These are phyloP conservation scores for Aspergillus proliferans DNA, from an alignment of 2,329 filamentous ascomycete genomes.

Conservation along the genomic window DNA sequence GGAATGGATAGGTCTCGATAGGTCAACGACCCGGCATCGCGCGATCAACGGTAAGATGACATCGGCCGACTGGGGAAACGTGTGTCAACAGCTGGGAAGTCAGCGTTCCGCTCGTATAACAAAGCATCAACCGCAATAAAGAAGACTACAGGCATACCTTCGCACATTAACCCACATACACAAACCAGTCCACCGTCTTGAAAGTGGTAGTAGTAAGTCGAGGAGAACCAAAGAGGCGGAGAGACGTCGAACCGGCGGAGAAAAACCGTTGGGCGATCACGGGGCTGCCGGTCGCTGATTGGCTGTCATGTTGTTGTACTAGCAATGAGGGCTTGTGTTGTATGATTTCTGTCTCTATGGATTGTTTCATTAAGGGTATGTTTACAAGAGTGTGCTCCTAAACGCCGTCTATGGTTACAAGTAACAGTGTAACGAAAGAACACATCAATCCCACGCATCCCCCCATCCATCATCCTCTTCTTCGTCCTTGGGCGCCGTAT, in stretches of 20 bases:
- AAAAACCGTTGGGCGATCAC: conserved; percentile 10
- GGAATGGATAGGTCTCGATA: neutral
- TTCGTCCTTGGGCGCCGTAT: conserved; percentile 53
- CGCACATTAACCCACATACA: too few relatives aligned
- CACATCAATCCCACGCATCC: conserved; percentile 41
- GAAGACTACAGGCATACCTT: too few relatives aligned
- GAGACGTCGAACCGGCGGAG: conserved; percentile 2
- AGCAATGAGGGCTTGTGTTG: neutral
- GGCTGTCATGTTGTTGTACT: neutral
- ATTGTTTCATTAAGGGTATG: too few relatives aligned
- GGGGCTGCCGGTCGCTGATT: conserved; percentile 10
- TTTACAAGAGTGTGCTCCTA: too few relatives aligned
- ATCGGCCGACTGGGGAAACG: neutral
- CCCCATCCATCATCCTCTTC: conserved; percentile 43
- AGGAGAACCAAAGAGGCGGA: neutral
- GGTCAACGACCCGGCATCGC: neutral
- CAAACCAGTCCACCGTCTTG: too few relatives aligned
- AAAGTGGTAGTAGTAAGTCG: too few relatives aligned
- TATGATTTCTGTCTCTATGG: too few relatives aligned
- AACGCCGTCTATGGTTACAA: too few relatives aligned
- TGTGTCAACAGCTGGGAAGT: neutral
- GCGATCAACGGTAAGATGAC: neutral
- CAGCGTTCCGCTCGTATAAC: too few relatives aligned
- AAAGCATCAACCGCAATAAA: too few relatives aligned
- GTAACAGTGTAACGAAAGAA: neutral